phyloP scores from a whole-genome alignment of 805 yeast genomes.

The Saturnispora quitensis region DNA sequence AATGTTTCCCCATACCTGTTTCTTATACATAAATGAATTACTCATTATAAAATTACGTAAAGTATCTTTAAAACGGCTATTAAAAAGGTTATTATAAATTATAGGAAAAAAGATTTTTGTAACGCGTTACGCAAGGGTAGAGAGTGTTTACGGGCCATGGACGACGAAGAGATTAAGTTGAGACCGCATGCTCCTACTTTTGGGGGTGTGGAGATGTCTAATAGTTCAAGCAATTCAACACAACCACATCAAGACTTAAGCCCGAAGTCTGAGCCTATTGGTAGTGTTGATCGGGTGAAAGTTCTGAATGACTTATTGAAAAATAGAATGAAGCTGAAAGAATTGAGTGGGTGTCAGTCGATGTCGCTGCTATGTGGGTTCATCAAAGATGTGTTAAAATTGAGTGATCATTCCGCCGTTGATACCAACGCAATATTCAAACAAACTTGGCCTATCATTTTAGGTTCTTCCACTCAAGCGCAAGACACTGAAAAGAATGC shows the following conservation, averaged over 20 bases:
- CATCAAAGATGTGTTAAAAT: conserved; percentile 19
- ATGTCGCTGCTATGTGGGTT: conserved; percentile 22
- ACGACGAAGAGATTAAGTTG: conserved; percentile 7
- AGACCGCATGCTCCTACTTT: conserved; percentile 20
- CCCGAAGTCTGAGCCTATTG: not conserved
- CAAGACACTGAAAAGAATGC: not conserved
- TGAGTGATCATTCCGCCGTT: conserved; percentile 8
- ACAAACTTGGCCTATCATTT: not conserved
- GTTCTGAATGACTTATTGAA: conserved; percentile 19
- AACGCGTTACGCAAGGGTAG: not conserved
- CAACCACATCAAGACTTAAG: conserved; percentile 2
- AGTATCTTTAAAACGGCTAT: not conserved
- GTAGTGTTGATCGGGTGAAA: conserved; percentile 26
- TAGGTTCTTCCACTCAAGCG: not conserved
- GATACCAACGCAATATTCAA: conserved; percentile 4
- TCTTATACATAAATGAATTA: not conserved
- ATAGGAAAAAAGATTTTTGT: not conserved
- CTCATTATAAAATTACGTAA: not conserved
- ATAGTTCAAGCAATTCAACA: not conserved
- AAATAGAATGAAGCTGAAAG: conserved; percentile 14
- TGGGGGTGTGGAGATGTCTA: conserved; percentile 9
- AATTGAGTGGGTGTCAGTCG: conserved; percentile 23
- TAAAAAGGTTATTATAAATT: not conserved
- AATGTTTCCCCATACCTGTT: conserved; percentile 11
- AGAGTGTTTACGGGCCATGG: not conserved